Evolutionary conservation across 176 grass and related monocot genomes (phyloP).

Genomic region (Alopecurus myosuroides): DNA sequence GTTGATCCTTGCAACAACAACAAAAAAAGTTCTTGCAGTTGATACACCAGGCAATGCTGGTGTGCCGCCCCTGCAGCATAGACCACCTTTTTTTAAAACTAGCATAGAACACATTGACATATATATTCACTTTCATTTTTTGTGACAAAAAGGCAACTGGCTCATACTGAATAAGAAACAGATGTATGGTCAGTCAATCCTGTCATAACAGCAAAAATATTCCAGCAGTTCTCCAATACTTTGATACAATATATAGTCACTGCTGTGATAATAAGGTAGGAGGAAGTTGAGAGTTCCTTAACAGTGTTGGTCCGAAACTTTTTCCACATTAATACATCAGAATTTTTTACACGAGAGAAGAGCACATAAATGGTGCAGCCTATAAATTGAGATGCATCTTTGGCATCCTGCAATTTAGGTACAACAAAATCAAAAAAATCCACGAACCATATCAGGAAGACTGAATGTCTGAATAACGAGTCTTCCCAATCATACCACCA

Average conservation of each 20-base stretch:
- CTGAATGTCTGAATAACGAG: not conserved
- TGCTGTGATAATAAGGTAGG: not conserved
- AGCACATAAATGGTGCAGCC: not conserved
- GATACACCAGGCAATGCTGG: not conserved
- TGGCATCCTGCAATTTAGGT: not conserved
- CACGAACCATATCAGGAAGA: slow-evolving; percentile 2
- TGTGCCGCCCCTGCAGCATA: not conserved
- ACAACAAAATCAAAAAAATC: slow-evolving; percentile 7
- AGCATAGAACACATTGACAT: not conserved
- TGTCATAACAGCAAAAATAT: not conserved
- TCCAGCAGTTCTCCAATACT: not conserved
- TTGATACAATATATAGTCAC: not conserved
- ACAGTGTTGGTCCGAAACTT: not conserved
- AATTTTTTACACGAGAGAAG: not conserved
- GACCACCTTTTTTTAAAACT: no score
- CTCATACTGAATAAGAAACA: not conserved
- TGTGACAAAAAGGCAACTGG: not conserved
- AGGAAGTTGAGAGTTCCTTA: not conserved
- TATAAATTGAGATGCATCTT: not conserved
- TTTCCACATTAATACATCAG: not conserved
- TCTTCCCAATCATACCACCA: slow-evolving; percentile 1
- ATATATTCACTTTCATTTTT: not conserved
- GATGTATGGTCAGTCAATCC: not conserved
- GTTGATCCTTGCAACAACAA: no score
- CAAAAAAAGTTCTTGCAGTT: not conserved